phyloP scores from a whole-genome alignment of 768 basidiomycete genomes.

The Dacryopinax spathularia region DNA sequence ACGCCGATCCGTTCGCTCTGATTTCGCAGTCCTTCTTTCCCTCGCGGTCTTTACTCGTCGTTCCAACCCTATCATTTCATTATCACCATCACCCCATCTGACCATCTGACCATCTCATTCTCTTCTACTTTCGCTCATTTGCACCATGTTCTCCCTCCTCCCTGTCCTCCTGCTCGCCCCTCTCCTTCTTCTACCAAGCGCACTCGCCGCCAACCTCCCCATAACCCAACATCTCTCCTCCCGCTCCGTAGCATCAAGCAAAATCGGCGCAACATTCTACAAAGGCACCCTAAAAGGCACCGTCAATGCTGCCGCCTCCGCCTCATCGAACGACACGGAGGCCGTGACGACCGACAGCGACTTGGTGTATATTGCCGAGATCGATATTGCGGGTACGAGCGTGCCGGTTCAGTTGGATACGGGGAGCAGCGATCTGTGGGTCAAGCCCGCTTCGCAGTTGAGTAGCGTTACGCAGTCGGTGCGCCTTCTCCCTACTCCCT shows the following conservation, averaged over 20 bases:
- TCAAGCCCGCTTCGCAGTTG: conserved; percentile 19
- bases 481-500: background rate
- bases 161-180: background rate
- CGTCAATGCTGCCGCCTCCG: too few relatives aligned
- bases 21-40: too few relatives aligned
- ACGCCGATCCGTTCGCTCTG: too few relatives aligned
- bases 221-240: background rate
- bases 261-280: background rate
- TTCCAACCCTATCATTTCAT: too few relatives aligned
- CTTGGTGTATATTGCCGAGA: conserved; percentile 65
- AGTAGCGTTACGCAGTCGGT: background rate
- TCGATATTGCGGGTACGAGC: conserved; percentile 53
- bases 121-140: background rate
- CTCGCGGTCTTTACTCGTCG: background rate
- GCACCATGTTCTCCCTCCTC: background rate
- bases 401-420: conserved; percentile 65
- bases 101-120: background rate
- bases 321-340: background rate
- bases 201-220: background rate
- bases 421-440: conserved; percentile 73
- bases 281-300: background rate
- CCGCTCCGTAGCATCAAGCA: background rate
- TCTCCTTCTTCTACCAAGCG: background rate
- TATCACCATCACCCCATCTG: background rate
- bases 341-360: conserved; percentile 30